These are phyloP conservation scores for Clarireedia monteithiana DNA, from an alignment of 2,329 filamentous ascomycete species.

Conservation along the genomic window DNA sequence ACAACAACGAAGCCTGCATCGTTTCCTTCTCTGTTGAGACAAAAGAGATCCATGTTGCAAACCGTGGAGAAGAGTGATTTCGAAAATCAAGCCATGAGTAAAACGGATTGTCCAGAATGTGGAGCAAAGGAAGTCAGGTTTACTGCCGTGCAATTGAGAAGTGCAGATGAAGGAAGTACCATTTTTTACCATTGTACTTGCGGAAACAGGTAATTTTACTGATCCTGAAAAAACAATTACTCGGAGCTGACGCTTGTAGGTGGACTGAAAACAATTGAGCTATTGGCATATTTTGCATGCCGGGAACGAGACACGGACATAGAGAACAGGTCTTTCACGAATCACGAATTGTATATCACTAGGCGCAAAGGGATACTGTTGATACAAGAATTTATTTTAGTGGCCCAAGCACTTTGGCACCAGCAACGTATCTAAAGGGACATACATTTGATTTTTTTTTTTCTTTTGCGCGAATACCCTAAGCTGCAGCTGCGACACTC, in stretches of 20 bases:
- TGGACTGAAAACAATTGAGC: slow-evolving; percentile 32
- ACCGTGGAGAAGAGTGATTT: slow-evolving; percentile 70
- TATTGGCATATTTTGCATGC: slow-evolving; percentile 1
- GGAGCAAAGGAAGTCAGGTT: slow-evolving; percentile 76
- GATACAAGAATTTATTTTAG: slow-evolving; percentile 17
- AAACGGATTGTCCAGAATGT: slow-evolving; percentile 71
- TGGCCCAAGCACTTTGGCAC: slow-evolving; percentile 29
- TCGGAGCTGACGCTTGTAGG: slow-evolving; percentile 16
- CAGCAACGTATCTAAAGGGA: slow-evolving; percentile 13
- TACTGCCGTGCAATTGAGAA: slow-evolving; percentile 75
- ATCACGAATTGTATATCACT: not conserved
- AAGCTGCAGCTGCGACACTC: slow-evolving; percentile 23
- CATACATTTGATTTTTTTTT: not conserved
- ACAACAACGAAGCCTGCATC: slow-evolving; percentile 83
- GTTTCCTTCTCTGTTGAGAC: slow-evolving; percentile 82
- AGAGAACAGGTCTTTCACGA: not conserved
- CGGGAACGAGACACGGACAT: not conserved
- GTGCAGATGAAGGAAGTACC: slow-evolving; percentile 92
- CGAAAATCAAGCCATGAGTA: slow-evolving; percentile 61
- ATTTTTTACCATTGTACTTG: slow-evolving; percentile 88
- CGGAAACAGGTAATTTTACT: slow-evolving; percentile 61
- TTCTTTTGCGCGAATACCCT: not conserved
- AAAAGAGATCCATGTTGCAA: slow-evolving; percentile 82
- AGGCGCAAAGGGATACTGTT: not conserved
- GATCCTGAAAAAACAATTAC: not conserved